Evolutionary conservation across 1,284 basidiomycete species (phyloP), one percentile per base, ranked within the genome.

Genomic region (Ganoderma multipileum): DNA sequence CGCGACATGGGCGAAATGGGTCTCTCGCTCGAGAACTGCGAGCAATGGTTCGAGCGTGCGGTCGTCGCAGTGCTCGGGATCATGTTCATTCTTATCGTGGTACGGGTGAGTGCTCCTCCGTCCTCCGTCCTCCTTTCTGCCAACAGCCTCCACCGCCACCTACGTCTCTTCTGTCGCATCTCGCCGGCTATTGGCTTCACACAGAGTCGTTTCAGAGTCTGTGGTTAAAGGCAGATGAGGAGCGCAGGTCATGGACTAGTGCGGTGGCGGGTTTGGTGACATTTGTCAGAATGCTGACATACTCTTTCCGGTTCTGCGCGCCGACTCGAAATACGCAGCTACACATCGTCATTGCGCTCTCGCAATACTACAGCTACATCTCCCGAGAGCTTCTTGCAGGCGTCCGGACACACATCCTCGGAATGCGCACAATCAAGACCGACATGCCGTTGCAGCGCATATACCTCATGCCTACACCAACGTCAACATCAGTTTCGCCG

Each of bases 21-120:
- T 0, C 83, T 93, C 71, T 91, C 84, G 71, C 80, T 91, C 38
- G 92, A 93, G 79, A 93, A 92, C 73, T 94, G 91, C 75, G 92
- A 94, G 75, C 84, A 85, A 67, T 93, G 91, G 91, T 85, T 93
- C 61, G 91, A 91, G 76, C 84, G 87, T 41, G 90, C 86, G 18
- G 84, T 90, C 38, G 78, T 90, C 67, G 88, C 81, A 0, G 82
- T 87, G 44, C 81, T 91, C 58, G 86, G 83, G 0, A 76, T 89
- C 66, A 85, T 90, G 79, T 83, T 88, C 58, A 80, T 93, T 41
- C 76, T 91, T 67, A 86, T 91, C 64, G 84, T 91, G 73, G 79
- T 91, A 68, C 83, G 91, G 72, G 91, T 93, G 76, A 79, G 87
- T 79, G 41, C 28, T 39, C 61, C 44, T n/a, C n/a, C n/a, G n/a